Base-by-base conservation (phyloP, 306 rosid species). In the Cucurbita moschata region DNA sequence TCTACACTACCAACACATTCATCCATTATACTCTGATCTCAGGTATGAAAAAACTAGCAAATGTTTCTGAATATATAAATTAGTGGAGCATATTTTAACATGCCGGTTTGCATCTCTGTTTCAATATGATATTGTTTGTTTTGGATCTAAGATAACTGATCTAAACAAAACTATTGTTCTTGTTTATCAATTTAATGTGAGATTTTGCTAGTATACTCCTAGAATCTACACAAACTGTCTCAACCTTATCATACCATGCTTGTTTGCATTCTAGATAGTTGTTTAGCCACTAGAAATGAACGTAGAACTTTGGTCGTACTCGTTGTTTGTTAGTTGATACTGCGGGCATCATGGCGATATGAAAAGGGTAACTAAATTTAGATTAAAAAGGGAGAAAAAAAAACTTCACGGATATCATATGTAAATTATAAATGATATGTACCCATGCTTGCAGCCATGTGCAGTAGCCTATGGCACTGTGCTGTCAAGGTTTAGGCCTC, bases 371-470 rank as follows among this genome's bases (percentile, higher is more conserved):
- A 66, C 4, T 11, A 44, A 19, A n/a, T 47, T 6, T 47, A 67
- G 57, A 47, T 23, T 68, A 46, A 68, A 49, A 26, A 26, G 5
- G 10, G 6, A 68, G 21, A 21, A 65, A 42, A 18, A 19, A 21
- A 5, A 66, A 66, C 16, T 46, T 23, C 13, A 68, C 7, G 40
- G 56, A 46, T n/a, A 67, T 6, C 5, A 26, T 47, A 69, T 49
- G 59, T 14, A 3, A 49, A 49, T 50, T 69, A 42, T 69, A 26
- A 49, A 50, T 26, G 74, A 23, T 23, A 18, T 66, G 11, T 13
- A 47, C 42, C 73, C 56, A 67, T 69, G 58, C 14, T 49, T 47
- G 74, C 7, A 49, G 74, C 74, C 74, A 69, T 69, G 74, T 69
- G 74, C 59, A 16, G 5, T 0, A 4, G 58, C 7, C 46, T 26